Conservation (phyloP, 495 filamentous ascomycete species). For the Aspergillus leporis region DNA sequence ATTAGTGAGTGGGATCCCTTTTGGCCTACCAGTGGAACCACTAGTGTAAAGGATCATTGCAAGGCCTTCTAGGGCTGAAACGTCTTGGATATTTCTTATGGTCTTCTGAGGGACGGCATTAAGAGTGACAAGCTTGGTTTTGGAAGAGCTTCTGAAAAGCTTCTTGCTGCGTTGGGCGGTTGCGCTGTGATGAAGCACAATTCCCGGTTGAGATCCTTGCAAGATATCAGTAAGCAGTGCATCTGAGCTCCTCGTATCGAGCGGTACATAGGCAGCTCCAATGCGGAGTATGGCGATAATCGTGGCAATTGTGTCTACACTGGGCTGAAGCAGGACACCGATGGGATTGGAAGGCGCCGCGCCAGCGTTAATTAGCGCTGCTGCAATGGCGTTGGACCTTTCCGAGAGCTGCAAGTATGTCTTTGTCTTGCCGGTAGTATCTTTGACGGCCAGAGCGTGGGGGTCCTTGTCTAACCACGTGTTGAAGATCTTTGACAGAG, state of each 20-base stretch:
- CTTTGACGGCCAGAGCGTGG: slow-evolving; percentile 10
- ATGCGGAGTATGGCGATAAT: slow-evolving; percentile 49
- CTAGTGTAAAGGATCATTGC: slow-evolving; percentile 36
- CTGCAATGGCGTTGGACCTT: slow-evolving; percentile 9
- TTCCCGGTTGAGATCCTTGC: not conserved
- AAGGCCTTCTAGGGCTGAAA: slow-evolving; percentile 3
- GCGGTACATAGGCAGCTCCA: slow-evolving; percentile 40
- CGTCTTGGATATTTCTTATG: not conserved
- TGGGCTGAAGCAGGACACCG: slow-evolving; percentile 20
- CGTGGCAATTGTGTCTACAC: slow-evolving; percentile 43
- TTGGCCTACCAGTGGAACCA: slow-evolving; percentile 26
- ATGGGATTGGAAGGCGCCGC: slow-evolving; percentile 16
- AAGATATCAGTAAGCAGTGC: not conserved
- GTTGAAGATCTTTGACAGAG: not conserved
- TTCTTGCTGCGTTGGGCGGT: not conserved
- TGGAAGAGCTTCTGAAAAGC: not conserved
- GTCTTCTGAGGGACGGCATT: not conserved
- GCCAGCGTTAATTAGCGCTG: slow-evolving; percentile 2
- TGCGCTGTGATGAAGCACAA: slow-evolving; percentile 4
- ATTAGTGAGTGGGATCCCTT: slow-evolving; percentile 29
- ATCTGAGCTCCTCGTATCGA: slow-evolving; percentile 4
- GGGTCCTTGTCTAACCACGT: not conserved
- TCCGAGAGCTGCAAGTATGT: slow-evolving; percentile 10
- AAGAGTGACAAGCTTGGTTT: not conserved
- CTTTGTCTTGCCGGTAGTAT: slow-evolving; percentile 1